phyloP scores from a whole-genome alignment of 1,284 basidiomycete species.

The Fomes fomentarius region DNA sequence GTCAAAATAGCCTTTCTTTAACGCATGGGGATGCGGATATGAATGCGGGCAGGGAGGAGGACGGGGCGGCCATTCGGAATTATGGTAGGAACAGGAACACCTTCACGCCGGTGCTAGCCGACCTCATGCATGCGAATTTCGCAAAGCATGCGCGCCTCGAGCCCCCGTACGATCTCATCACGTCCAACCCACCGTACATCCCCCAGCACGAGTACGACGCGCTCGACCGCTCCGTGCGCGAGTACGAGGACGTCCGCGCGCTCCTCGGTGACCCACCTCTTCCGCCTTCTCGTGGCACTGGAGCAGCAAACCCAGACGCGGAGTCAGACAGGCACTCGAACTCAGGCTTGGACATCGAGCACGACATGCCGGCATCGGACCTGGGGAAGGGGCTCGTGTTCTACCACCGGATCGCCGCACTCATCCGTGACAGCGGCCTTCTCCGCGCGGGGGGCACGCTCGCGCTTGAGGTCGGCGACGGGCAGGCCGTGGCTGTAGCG shows the following conservation, averaged over 20 bases:
- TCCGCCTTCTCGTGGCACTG: not conserved
- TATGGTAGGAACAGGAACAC: conserved; percentile 37
- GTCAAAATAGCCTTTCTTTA: not conserved
- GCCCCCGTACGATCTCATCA: conserved; percentile 75
- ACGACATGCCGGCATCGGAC: conserved; percentile 28
- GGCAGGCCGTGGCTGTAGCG: conserved; percentile 69
- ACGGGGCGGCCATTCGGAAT: not conserved
- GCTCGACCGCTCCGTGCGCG: conserved; percentile 69
- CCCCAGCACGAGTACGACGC: conserved; percentile 63
- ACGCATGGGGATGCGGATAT: too few species aligned
- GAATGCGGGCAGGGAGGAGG: not conserved
- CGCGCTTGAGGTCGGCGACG: conserved; percentile 81
- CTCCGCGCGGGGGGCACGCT: conserved; percentile 56
- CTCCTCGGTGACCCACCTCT: conserved; percentile 67
- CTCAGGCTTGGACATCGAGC: not conserved
- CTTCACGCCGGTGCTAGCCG: conserved; percentile 51
- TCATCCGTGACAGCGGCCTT: conserved; percentile 53
- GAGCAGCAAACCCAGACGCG: too few species aligned
- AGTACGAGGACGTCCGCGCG: conserved; percentile 81
- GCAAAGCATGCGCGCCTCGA: conserved; percentile 37
- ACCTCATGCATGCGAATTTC: conserved; percentile 47
- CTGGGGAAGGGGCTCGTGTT: conserved; percentile 67
- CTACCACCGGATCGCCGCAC: conserved; percentile 71
- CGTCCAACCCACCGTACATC: conserved; percentile 95
- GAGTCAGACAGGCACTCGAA: not conserved